Conservation (phyloP, 768 basidiomycete species). For the Fomitopsis serialis region DNA sequence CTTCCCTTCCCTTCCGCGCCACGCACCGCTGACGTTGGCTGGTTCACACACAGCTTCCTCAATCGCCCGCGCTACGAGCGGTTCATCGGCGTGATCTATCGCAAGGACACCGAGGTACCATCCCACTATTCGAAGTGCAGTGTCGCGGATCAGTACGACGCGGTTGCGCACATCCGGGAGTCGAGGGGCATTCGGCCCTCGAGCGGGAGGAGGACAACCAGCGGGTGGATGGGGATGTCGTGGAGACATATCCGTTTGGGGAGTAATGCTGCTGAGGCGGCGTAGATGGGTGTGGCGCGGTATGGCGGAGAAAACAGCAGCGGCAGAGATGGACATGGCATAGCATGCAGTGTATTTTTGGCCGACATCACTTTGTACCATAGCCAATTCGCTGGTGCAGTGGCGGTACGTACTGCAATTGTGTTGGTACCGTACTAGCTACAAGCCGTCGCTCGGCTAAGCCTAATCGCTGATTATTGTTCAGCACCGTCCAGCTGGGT, state of each 20-base stretch:
- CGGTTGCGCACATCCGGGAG: slow-evolving; percentile 15
- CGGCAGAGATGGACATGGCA: too few species aligned
- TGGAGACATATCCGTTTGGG: slow-evolving; percentile 20
- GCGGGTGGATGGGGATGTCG: slow-evolving; percentile 7
- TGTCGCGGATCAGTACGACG: slow-evolving; percentile 22
- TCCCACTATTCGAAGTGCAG: slow-evolving; percentile 24
- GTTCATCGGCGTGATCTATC: slow-evolving; percentile 26
- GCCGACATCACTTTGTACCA: too few species aligned
- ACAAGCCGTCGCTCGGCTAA: too few species aligned
- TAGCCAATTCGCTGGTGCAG: too few species aligned
- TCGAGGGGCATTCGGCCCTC: slow-evolving; percentile 17
- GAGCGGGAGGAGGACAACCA: slow-evolving; percentile 14
- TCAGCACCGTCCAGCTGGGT: too few species aligned
- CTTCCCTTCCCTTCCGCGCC: background rate
- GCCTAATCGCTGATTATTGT: too few species aligned
- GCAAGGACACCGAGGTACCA: slow-evolving; percentile 18
- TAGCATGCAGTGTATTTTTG: too few species aligned
- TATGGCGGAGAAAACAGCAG: background rate
- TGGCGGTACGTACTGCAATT: too few species aligned
- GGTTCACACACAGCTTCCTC: slow-evolving; percentile 12
- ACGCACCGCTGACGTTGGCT: background rate
- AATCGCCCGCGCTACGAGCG: slow-evolving; percentile 19
- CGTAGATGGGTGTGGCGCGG: background rate
- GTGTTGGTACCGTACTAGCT: too few species aligned
- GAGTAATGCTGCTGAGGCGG: slow-evolving; percentile 1